Evolutionary conservation across 495 filamentous ascomycete genomes (phyloP), one percentile per base, ranked within the genome.

Genomic region (Aspergillus indologenus): DNA sequence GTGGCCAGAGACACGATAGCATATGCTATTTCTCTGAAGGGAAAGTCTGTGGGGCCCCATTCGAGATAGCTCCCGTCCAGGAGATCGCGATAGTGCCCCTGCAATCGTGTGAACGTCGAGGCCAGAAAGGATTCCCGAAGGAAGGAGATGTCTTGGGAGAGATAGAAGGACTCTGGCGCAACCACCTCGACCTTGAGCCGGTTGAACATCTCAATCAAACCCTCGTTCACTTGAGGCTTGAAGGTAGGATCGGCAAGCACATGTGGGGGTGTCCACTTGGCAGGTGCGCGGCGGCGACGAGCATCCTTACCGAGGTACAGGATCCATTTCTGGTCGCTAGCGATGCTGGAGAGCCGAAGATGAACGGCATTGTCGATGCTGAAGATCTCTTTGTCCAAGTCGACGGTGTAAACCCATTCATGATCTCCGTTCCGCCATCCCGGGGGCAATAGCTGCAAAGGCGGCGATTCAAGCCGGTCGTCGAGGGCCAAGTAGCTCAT

Each of bases 311-410:
- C 34, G 6, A 66, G 23, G 42, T 54, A 66, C n/a, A 52, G 8
- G 22, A 48, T 26, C 64, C 64, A 67, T 5, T 29, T 34, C 15
- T 15, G 14, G 19, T 47, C 18, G 20, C 34, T 57, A 0, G 64
- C 53, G 3, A 67, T 42, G 20, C 54, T 60, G 5, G 48, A 22
- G 11, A 67, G 34, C 0, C 53, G n/a, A 15, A 63, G 59, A 45
- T 54, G 43, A 11, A 54, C 48, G 15, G 56, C 21, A 6, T 55
- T 11, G 29, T 67, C 59, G 21, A 67, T 50, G 18, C 20, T 43
- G 1, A 68, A 22, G 40, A 68, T 40, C 34, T 65, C 65, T 5
- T 53, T 59, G 42, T 68, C 65, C 18, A 68, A 57, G 54, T 68
- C 65, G 22, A 68, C 19, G 15, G 56, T 65, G 45, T 68, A 68